A percentile compares a stretch with the other conserved stretches of the same genome.
Evolutionary conservation across 129 eudicot species (phyloP).

Genomic region (Centaurea solstitialis): DNA sequence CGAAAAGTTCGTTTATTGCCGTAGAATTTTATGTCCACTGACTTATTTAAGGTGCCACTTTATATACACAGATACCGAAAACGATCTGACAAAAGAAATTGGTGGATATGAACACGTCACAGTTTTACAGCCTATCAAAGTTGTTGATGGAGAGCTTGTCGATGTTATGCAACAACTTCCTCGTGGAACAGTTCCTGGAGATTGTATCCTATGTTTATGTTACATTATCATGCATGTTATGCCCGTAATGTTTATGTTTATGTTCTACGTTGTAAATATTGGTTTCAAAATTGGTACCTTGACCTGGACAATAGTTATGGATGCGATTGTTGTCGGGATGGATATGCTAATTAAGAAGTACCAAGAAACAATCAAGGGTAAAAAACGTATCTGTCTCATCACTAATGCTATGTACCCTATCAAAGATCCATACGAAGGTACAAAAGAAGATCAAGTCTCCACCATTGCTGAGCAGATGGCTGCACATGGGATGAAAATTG

Average conservation of each 20-base stretch:
- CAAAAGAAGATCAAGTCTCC: constrained; percentile 89
- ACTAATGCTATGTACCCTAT: constrained; percentile 74
- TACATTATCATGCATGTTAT: background rate
- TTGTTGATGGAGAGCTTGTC: constrained; percentile 87
- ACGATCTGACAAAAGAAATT: constrained; percentile 79
- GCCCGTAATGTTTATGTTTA: background rate
- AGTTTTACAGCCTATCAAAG: constrained; percentile 74
- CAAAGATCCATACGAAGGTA: constrained; percentile 92
- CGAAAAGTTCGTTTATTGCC: background rate
- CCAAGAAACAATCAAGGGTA: constrained; percentile 79
- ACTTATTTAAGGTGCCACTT: constrained; percentile 5
- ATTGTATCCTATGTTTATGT: constrained; percentile 69
- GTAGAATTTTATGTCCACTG: background rate
- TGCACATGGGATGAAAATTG: constrained; percentile 85
- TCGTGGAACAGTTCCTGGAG: constrained; percentile 79
- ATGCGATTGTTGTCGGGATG: constrained; percentile 96
- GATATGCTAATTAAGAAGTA: constrained; percentile 91
- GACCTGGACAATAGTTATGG: constrained; percentile 71
- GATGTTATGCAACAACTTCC: constrained; percentile 76
- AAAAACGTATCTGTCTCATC: constrained; percentile 84
- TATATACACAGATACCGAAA: constrained; percentile 66
- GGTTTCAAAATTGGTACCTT: constrained; percentile 45
- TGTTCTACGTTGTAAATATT: background rate
- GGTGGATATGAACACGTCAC: constrained; percentile 90
- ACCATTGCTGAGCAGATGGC: constrained; percentile 86